Evolutionary conservation across 176 grass and related monocot genomes (phyloP).

Genomic region (Stipa capillata): DNA sequence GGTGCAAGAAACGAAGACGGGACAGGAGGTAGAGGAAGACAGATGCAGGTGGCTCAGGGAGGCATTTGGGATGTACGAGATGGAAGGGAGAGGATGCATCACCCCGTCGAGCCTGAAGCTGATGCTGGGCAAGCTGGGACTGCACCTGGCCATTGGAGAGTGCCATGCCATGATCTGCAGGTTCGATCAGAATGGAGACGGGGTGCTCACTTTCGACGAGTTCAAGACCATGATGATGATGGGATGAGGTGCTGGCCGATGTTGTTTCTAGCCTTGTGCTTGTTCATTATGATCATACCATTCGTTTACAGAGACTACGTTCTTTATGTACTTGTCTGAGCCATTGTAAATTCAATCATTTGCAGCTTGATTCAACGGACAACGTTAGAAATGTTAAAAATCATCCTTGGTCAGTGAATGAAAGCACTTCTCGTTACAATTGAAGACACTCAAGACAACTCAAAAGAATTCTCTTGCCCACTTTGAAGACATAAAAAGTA

Average conservation of each 20-base stretch:
- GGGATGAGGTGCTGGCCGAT: too few relatives aligned
- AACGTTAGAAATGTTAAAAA: too few relatives aligned
- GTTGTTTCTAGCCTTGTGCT: too few relatives aligned
- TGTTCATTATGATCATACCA: too few relatives aligned
- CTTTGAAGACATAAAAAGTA: not conserved
- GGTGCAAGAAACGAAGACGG: not conserved
- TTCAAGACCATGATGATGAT: constrained; percentile 1
- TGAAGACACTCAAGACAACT: too few relatives aligned
- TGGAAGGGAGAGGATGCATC: not conserved
- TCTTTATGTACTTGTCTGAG: too few relatives aligned
- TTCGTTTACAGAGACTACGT: too few relatives aligned
- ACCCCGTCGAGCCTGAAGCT: not conserved
- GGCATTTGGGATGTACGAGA: not conserved
- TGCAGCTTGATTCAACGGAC: too few relatives aligned
- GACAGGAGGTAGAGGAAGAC: not conserved
- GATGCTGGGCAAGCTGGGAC: not conserved
- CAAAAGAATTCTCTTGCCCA: not conserved
- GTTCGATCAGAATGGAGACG: not conserved
- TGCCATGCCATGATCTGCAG: not conserved
- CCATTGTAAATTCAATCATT: too few relatives aligned
- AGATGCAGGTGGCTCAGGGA: too few relatives aligned
- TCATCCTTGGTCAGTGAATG: too few relatives aligned
- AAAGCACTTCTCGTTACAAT: too few relatives aligned
- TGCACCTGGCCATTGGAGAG: not conserved
- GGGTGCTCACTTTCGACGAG: not conserved